Evolutionary conservation across 352 stramenopile species (phyloP), one percentile per base, ranked within the genome.

Genomic region (Pythium utonaiense): DNA sequence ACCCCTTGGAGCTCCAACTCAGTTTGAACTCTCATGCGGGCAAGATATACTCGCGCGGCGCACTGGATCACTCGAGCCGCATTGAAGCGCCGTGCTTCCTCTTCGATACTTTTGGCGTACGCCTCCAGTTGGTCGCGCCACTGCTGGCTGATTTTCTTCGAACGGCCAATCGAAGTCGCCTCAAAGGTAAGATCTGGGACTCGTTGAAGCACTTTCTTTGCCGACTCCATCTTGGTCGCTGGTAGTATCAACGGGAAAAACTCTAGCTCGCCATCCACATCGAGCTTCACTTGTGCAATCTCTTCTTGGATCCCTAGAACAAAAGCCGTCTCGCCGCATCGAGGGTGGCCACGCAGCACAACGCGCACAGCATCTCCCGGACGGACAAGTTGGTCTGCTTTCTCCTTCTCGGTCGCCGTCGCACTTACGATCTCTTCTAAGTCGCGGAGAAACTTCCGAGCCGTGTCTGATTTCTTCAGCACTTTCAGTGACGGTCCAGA

Each of bases 241-340:
- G 79, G 82, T 2, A 89, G 66, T 21, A 74, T 45, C 17, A 92
- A 56, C 16, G 82, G 82, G 44, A 94, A 80, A 60, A 94, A 94
- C 60, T 94, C 84, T n/a, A 92, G 69, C 34, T 75, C 69, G 10
- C 78, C 78, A 33, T 92, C 84, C n/a, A 88, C 53, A 33, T 94
- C 84, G 66, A 94, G 81, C 41, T 94, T 94, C 22, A 92, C 74
- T 45, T 92, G 71, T 31, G 82, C 82, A 12, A 91, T 81, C 0
- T 76, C 61, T 22, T 92, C 80, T 27, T 75, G 66, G 17, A 92
- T 62, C 12, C 67, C 70, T 3, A 94, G 69, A 6, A 94, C 82
- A 25, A 80, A 92, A 1, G 75, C 82, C 1, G 84, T 92, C 64
- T 94, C 82, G 1, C 84, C 84, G 53, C 82, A 91, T 3, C 82